phyloP scores from a whole-genome alignment of 768 basidiomycete genomes.

The Kwoniella dejecticola region DNA sequence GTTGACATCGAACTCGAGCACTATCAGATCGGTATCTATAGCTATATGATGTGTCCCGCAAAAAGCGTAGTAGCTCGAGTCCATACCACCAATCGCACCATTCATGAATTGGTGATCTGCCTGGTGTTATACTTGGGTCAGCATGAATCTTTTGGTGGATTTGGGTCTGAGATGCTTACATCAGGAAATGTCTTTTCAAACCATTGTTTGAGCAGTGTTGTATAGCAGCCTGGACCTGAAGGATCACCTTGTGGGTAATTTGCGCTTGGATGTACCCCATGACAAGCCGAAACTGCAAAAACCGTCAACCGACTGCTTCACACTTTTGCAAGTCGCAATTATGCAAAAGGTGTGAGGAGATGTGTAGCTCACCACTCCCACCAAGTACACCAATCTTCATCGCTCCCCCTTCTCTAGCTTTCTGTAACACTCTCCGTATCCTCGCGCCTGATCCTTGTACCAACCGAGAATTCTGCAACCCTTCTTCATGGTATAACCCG shows the following conservation, averaged over 20 bases:
- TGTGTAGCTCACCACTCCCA: constrained; percentile 47
- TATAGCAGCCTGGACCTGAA: constrained; percentile 52
- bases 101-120: constrained; percentile 44
- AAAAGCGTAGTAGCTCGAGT: constrained; percentile 54
- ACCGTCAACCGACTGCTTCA: no score
- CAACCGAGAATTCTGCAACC: constrained; percentile 33
- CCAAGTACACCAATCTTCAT: constrained; percentile 51
- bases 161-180: constrained; percentile 24
- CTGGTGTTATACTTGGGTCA: constrained; percentile 6
- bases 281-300: constrained; percentile 49
- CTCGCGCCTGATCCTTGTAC: constrained; percentile 45
- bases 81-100: constrained; percentile 54
- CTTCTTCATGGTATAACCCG: constrained; percentile 42
- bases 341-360: no score
- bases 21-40: constrained; percentile 48
- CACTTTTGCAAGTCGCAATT: no score
- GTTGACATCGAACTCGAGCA: constrained; percentile 55
- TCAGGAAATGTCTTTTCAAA: constrained; percentile 41
- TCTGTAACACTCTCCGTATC: constrained; percentile 39
- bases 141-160: neutral
- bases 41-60: constrained; percentile 54
- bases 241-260: constrained; percentile 49
- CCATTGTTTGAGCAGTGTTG: constrained; percentile 45
- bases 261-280: constrained; percentile 47
- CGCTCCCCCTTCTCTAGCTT: constrained; percentile 36